Evolutionary conservation across 352 stramenopile genomes (phyloP), one percentile per base, ranked within the genome.

Genomic region (Thalassiosira hispida): DNA sequence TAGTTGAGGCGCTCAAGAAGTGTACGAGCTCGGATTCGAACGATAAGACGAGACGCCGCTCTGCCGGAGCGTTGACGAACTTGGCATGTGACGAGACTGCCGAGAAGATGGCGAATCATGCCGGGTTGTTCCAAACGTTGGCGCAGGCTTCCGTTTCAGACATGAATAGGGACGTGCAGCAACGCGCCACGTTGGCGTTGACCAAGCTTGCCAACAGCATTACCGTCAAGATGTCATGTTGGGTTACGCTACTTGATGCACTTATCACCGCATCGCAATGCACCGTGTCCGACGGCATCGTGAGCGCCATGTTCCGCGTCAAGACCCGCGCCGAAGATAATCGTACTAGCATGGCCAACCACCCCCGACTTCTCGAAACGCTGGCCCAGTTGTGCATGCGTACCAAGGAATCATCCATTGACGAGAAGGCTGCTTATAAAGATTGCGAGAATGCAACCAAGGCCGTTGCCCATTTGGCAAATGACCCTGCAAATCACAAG

Each of bases 1-100:
- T 94, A 1, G 62, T 94, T n/a, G 85, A 91, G 73, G 85, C 86
- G 18, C 60, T 94, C 22, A 89, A 90, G 60, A 91, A 92, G 38
- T 79, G 74, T 9, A 71, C 88, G 8, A 74, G 59, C 53, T 68
- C 66, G 0, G 77, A 87, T 49, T 27, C 75, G 4, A 89, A 85
- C 61, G 84, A 90, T 25, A 94, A 94, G 75, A 82, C 84, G 20
- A 57, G 86, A 11, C 67, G 88, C 8, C 65, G 88, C 35, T 74
- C 86, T 20, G 86, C 88, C 35, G 88, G 88, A 14, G 88, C 86
- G 4, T 42, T 94, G 14, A 94, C 88, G 0, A 94, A 94, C 75
- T 62, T 94, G 42, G 88, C 81, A 2, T 92, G 88, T 62, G 81
- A 92, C 23, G 84, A 91, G 61, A 93, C 86, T 18, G 82, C 82